These are phyloP conservation scores for Xylaria sp. DNA, from an alignment of 2,329 filamentous ascomycete genomes.

Conservation along the genomic window DNA sequence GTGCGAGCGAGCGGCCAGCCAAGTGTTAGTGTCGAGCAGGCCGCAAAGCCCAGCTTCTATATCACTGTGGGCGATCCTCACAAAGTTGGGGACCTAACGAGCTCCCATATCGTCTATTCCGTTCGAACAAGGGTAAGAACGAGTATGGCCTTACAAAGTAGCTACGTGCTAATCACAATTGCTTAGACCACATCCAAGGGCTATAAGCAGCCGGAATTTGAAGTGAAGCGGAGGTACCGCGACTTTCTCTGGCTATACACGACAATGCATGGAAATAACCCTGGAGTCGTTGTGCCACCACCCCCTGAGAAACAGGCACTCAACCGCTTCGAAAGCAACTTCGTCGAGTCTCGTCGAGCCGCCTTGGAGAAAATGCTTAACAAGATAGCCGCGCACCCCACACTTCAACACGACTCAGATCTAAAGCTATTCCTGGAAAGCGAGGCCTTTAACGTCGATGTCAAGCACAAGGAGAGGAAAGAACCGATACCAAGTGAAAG, in stretches of 20 bases:
- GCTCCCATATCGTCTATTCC: conserved; percentile 97
- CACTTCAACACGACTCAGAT: conserved; percentile 91
- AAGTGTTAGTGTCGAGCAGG: conserved; percentile 91
- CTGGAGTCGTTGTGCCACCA: conserved; percentile 92
- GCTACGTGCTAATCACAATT: conserved; percentile 39
- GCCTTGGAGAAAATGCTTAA: conserved; percentile 98
- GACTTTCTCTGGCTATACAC: conserved; percentile 99
- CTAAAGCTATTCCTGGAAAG: conserved; percentile 97
- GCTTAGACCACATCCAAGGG: conserved; percentile 90
- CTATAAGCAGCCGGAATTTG: conserved; percentile 91
- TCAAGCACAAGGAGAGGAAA: conserved; percentile 96
- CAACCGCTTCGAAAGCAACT: conserved; percentile 94
- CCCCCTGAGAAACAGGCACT: conserved; percentile 98
- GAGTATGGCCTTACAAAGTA: not conserved
- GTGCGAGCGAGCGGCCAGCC: conserved; percentile 69
- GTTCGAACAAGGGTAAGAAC: conserved; percentile 85
- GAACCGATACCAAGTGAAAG: conserved; percentile 88
- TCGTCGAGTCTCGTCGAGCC: conserved; percentile 90
- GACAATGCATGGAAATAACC: conserved; percentile 92
- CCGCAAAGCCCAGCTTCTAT: conserved; percentile 88
- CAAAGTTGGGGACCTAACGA: conserved; percentile 96
- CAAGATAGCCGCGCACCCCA: conserved; percentile 89
- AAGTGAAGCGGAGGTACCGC: conserved; percentile 91
- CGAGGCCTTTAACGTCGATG: conserved; percentile 93
- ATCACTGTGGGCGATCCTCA: conserved; percentile 96